Conservation (phyloP, 2,329 filamentous ascomycete genomes). For the Fusarium sp. region DNA sequence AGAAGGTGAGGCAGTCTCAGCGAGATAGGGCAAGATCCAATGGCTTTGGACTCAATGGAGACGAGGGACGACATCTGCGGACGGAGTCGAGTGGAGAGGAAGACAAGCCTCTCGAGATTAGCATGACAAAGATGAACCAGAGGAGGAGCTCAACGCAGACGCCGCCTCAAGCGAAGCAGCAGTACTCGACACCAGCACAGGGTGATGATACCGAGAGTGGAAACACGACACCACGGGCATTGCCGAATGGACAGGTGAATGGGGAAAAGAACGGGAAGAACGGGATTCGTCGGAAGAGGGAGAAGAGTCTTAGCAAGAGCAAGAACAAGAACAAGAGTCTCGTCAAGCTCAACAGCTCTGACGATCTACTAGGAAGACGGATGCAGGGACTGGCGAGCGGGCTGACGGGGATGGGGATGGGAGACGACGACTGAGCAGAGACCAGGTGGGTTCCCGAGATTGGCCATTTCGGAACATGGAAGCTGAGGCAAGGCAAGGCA, state of each 20-base stretch:
- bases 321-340: slow-evolving; percentile 59
- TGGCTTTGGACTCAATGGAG: slow-evolving; percentile 34
- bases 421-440: slow-evolving; percentile 51
- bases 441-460: slow-evolving; percentile 1
- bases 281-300: slow-evolving; percentile 35
- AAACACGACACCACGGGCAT: slow-evolving; percentile 24
- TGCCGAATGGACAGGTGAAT: slow-evolving; percentile 33
- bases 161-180: slow-evolving; percentile 16
- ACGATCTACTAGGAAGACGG: slow-evolving; percentile 63
- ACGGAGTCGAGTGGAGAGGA: slow-evolving; percentile 78
- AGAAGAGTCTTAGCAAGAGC: slow-evolving; percentile 47
- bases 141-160: slow-evolving; percentile 44
- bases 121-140: slow-evolving; percentile 60
- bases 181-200: slow-evolving; percentile 20
- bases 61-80: slow-evolving; percentile 43
- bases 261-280: slow-evolving; percentile 43
- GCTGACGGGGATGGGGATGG: slow-evolving; percentile 58
- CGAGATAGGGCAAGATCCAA: slow-evolving; percentile 9
- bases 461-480: slow-evolving; percentile 2
- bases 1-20: slow-evolving; percentile 33
- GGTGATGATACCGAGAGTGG: slow-evolving; percentile 33
- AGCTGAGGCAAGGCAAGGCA: neutral
- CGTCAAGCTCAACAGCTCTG: slow-evolving; percentile 63
- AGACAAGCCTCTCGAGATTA: slow-evolving; percentile 83
- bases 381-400: slow-evolving; percentile 66